Conservation (phyloP, 352 stramenopile species). For the Phytophthora tentaculata region DNA sequence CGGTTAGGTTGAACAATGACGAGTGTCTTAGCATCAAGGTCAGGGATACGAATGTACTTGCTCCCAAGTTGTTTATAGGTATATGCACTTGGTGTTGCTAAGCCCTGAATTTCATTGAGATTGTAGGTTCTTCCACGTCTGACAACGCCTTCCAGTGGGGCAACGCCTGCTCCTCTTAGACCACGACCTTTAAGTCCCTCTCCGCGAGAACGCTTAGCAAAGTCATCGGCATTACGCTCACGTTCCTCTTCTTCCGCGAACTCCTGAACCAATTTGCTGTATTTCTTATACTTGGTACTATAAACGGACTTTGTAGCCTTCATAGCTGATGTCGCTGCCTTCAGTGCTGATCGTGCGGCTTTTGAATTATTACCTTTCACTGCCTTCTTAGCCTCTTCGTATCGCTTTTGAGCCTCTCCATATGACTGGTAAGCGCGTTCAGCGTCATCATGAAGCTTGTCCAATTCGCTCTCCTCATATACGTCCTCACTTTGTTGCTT, state of each 20-base stretch:
- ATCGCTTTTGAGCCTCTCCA: slow-evolving; percentile 19
- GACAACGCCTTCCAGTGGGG: slow-evolving; percentile 14
- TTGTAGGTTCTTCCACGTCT: slow-evolving; percentile 12
- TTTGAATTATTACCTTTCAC: background rate
- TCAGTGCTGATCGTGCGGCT: background rate
- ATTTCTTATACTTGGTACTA: too few relatives aligned
- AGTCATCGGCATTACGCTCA: too few relatives aligned
- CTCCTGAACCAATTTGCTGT: too few relatives aligned
- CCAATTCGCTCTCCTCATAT: too few relatives aligned
- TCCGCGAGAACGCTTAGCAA: too few relatives aligned
- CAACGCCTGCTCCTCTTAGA: slow-evolving; percentile 15
- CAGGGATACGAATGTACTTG: background rate
- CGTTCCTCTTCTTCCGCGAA: too few relatives aligned
- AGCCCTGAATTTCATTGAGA: background rate
- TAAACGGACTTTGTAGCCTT: slow-evolving; percentile 7
- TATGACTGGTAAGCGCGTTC: slow-evolving; percentile 16
- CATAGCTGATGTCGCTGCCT: background rate
- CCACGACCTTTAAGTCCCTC: slow-evolving; percentile 1
- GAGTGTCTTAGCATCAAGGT: slow-evolving; percentile 21
- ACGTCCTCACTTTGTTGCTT: too few relatives aligned
- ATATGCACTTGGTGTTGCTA: background rate
- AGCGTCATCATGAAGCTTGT: slow-evolving; percentile 26
- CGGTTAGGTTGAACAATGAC: slow-evolving; percentile 19
- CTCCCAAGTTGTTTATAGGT: background rate
- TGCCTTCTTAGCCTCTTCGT: background rate